Evolutionary conservation across 768 basidiomycete species (phyloP).

Genomic region (Tylopilus plumbeoviolaceoides): DNA sequence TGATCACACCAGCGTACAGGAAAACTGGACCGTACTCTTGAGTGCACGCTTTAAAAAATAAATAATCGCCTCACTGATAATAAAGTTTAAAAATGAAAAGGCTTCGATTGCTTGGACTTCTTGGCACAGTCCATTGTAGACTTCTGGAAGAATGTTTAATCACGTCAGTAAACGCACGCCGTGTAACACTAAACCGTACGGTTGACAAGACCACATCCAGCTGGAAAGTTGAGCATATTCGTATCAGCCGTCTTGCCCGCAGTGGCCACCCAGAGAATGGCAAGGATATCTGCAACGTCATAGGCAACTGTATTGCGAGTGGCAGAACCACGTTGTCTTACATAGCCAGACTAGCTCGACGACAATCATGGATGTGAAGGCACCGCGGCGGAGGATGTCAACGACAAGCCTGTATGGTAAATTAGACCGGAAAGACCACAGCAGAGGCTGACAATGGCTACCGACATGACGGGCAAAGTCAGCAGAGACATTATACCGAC

Average conservation of each 20-base stretch:
- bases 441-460: background rate
- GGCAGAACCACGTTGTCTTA: constrained; percentile 18
- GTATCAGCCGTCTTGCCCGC: constrained; percentile 25
- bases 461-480: constrained; percentile 29
- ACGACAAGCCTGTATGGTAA: constrained; percentile 29
- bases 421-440: background rate
- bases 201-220: background rate
- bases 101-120: constrained; percentile 32
- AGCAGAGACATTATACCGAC: constrained; percentile 26
- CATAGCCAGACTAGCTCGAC: constrained; percentile 37
- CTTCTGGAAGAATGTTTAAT: constrained; percentile 4
- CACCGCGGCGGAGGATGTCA: constrained; percentile 34
- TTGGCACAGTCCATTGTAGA: constrained; percentile 18
- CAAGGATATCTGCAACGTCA: constrained; percentile 27
- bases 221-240: constrained; percentile 7
- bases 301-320: background rate
- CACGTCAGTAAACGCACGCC: background rate
- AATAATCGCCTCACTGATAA: constrained; percentile 25
- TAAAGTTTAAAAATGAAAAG: constrained; percentile 36
- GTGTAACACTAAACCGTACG: constrained; percentile 1
- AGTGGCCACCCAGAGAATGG: constrained; percentile 38
- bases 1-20: constrained; percentile 26
- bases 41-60: background rate
- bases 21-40: constrained; percentile 28
- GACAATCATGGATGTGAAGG: constrained; percentile 36